Base-by-base conservation (phyloP, 2,329 filamentous ascomycete species). In the Exophiala viscosa region DNA sequence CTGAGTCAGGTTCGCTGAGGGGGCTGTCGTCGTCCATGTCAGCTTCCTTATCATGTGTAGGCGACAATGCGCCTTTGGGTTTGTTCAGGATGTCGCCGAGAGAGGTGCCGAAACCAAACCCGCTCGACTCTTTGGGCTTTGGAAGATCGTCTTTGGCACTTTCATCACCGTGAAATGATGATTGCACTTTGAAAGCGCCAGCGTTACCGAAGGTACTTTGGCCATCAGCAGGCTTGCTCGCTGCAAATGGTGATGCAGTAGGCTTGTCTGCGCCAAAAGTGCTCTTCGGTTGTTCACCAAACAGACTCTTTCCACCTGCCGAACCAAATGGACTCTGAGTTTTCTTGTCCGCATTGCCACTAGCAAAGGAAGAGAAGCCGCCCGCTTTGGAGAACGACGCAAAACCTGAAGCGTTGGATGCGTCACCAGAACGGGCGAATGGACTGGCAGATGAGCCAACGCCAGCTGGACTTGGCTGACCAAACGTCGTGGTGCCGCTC, bases 101-200 rank as follows among this genome's bases (percentile, higher is more conserved):
- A 14, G 68, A 66, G 13, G 53, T 53, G 35, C 67, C 70, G 42
- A 75, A 67, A 3, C 70, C 69, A 36, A 76, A 71, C 5, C 69
- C 50, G 1, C 48, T 33, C 3, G 44, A 63, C 59, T 13, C 65
- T 64, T 49, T 60, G 45, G 70, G 62, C 42, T 72, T 73, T n/a
- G 67, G 64, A 3, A 59, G 62, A 62, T 75, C 73, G 52, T 69
- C 68, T 20, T 60, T 66, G 49, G 70, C 67, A 11, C 66, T 68
- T 7, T 65, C 68, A 52, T 76, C 74, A 3, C 64, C 64, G 59
- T 74, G 74, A 55, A 77, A 76, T 9, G 69, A 68, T 18, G 75
- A 73, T 1, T 69, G 70, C 17, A 76, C 59, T 6, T 64, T 65
- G 58, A 77, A 77, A n/a, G 64, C 63, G 52, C 62, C 53, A 11